Evolutionary conservation across 345 rosid species (phyloP).

Genomic region (Carallia brachiata): DNA sequence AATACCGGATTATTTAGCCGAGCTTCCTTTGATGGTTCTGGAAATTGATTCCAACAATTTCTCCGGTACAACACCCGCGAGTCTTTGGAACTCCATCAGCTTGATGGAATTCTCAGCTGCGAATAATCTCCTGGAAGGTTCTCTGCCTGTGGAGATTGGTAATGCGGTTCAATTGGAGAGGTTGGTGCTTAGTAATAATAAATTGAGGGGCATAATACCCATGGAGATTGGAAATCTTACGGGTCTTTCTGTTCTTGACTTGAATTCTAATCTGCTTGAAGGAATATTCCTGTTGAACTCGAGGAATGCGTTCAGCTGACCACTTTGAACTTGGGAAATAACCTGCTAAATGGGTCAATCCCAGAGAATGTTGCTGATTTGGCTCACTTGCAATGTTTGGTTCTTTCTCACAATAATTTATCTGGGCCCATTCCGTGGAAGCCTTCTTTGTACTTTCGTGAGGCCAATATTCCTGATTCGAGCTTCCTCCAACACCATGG

Average conservation of each 20-base stretch:
- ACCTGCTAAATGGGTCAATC: slow-evolving; percentile 66
- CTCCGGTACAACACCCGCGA: slow-evolving; percentile 53
- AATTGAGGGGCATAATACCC: slow-evolving; percentile 54
- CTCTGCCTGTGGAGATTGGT: slow-evolving; percentile 59
- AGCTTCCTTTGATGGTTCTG: slow-evolving; percentile 71
- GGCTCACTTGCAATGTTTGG: slow-evolving; percentile 72
- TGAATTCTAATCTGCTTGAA: slow-evolving; percentile 67
- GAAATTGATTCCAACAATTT: slow-evolving; percentile 78
- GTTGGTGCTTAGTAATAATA: slow-evolving; percentile 64
- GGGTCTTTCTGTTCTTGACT: slow-evolving; percentile 56
- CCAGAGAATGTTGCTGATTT: slow-evolving; percentile 55
- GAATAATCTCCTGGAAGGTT: slow-evolving; percentile 56
- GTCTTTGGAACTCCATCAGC: slow-evolving; percentile 54
- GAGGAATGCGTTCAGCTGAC: slow-evolving; percentile 64
- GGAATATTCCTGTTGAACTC: slow-evolving; percentile 66
- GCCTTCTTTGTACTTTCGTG: slow-evolving; percentile 63
- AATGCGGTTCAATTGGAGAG: slow-evolving; percentile 51
- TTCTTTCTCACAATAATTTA: slow-evolving; percentile 72
- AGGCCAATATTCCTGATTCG: slow-evolving; percentile 58
- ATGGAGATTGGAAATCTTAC: slow-evolving; percentile 69
- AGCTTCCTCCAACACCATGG: slow-evolving; percentile 93
- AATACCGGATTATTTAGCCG: slow-evolving; percentile 54
- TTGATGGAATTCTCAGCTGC: slow-evolving; percentile 83
- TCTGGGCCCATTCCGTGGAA: slow-evolving; percentile 68
- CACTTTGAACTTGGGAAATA: slow-evolving; percentile 77